Base-by-base conservation (phyloP, 169 alveolate genomes). In the Cryptosporidium sp. region DNA sequence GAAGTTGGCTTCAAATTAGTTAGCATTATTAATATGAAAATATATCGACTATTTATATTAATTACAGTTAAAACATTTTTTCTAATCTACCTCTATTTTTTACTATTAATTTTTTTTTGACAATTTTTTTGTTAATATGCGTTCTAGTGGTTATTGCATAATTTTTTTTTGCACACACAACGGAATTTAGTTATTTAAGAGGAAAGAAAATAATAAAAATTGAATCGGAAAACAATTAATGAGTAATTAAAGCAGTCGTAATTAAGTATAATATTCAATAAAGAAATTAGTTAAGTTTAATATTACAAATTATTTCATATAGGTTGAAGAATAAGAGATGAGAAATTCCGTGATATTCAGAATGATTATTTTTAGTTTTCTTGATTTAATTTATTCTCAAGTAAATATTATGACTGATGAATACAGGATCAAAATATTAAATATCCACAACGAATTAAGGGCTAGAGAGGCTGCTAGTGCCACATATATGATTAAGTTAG, bases 401-500 rank as follows among this genome's bases (percentile, higher is more conserved):
- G 75, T 59, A 16, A 80, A 80, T 80, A 80, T 80, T 23, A 80
- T 80, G 68, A 80, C 52, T 0, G 75, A 80, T 39, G 89, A 80
- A 67, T 80, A 86, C 71, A 71, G 93, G 31, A 73, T 86, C 59
- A 85, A 85, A 52, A 71, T 91, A 31, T 71, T 91, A n/a, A 92
- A 91, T 45, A 86, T 70, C 52, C 93, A 91, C 62, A 91, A 91
- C 45, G 69, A 84, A 67, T 84, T 91, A 33, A 70, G 93, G 29
- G 84, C 93, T 9, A 70, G 71, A 21, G 93, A 91, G 37, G 93
- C 93, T 43, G 85, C 31, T 18, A 68, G 71, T 29, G 93, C 93
- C 50, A 92, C 91, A 10, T 91, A 43, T 58, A 91, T 91, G 93
- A 69, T 71, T 29, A 85, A 92, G 35, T 84, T 91, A 16, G 85